phyloP scores from a whole-genome alignment of 805 yeast genomes.

The Pichia phayaonensis region DNA sequence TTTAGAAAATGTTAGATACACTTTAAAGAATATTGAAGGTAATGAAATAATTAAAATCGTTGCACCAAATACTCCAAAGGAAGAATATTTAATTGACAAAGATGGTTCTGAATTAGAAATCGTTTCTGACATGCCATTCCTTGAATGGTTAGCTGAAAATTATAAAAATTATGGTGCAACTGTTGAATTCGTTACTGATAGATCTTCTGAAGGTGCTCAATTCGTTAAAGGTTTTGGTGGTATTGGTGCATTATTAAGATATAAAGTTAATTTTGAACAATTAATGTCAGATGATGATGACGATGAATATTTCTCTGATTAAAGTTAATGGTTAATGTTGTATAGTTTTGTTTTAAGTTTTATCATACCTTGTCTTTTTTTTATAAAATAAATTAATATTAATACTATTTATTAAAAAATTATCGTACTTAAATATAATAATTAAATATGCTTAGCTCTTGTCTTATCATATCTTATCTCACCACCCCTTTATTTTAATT shows the following conservation, averaged over 20 bases:
- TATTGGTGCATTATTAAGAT: constrained; percentile 92
- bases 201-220: constrained; percentile 97
- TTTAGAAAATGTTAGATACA: constrained; percentile 76
- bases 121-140: constrained; percentile 71
- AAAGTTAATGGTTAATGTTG: constrained; percentile 12
- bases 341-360: not conserved
- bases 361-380: constrained; percentile 6
- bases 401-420: not conserved
- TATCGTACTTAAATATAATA: no score
- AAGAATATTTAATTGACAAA: constrained; percentile 71
- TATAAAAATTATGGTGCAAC: constrained; percentile 92
- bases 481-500: not conserved
- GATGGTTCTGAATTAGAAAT: constrained; percentile 88
- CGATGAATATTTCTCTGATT: constrained; percentile 56
- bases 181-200: constrained; percentile 92
- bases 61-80: constrained; percentile 65
- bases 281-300: constrained; percentile 84
- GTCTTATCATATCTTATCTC: not conserved
- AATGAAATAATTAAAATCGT: constrained; percentile 66
- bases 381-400: not conserved
- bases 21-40: constrained; percentile 78
- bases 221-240: constrained; percentile 98
- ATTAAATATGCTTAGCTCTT: no score
- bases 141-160: constrained; percentile 98
- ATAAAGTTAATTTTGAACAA: constrained; percentile 95